Conservation (phyloP, 306 rosid genomes). For the Citrullus mucosospermus region DNA sequence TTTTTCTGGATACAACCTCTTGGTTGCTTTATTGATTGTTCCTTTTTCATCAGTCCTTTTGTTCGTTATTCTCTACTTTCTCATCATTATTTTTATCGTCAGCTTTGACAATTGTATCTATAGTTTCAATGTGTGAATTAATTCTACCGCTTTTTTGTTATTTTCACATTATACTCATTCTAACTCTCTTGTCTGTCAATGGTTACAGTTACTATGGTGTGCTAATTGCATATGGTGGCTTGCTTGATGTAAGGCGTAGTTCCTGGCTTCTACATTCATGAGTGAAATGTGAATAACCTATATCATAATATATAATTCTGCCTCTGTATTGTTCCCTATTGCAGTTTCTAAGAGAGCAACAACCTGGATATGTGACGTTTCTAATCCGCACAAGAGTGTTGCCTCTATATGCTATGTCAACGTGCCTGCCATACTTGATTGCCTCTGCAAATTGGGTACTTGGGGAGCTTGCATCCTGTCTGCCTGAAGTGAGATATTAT, state of each 20-base stretch:
- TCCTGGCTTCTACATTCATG: conserved; percentile 13
- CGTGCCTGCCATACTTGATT: conserved; percentile 44
- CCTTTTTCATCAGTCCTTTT: neutral
- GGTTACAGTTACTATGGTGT: conserved; percentile 72
- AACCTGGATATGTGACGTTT: conserved; percentile 36
- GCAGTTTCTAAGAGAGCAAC: conserved; percentile 80
- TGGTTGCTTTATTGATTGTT: neutral
- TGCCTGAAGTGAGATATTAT: conserved; percentile 53
- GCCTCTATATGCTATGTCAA: conserved; percentile 43
- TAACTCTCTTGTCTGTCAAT: conserved; percentile 2
- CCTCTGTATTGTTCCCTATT: conserved; percentile 13
- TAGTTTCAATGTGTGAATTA: neutral
- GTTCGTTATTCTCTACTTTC: neutral
- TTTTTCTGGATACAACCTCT: neutral
- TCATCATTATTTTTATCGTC: neutral
- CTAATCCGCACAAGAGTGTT: conserved; percentile 49
- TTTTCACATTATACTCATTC: neutral
- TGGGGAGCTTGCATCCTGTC: conserved; percentile 80
- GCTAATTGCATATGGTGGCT: conserved; percentile 74
- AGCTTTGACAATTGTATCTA: neutral
- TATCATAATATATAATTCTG: neutral
- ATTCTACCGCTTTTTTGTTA: neutral
- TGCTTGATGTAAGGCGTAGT: conserved; percentile 61
- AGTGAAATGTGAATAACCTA: neutral
- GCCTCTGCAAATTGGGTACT: conserved; percentile 93